phyloP scores from a whole-genome alignment of 106 monocot genomes.

The Dendrobium huoshanense region DNA sequence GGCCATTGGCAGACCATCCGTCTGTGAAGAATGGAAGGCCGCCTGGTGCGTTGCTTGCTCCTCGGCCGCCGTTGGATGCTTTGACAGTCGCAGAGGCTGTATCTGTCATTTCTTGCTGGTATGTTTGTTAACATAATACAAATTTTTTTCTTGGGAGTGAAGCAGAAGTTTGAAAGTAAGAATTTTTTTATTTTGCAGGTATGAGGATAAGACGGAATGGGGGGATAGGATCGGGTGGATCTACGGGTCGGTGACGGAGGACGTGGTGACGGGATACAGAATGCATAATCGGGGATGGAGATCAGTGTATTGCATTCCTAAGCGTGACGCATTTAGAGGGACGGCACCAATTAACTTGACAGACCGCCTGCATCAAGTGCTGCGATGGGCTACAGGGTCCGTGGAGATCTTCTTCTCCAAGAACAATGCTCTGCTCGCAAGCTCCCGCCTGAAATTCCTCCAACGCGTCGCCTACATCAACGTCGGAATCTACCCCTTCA shows the following conservation, averaged over 20 bases:
- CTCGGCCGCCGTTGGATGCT: slow-evolving; percentile 65
- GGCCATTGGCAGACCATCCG: slow-evolving; percentile 83
- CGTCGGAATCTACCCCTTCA: slow-evolving; percentile 94
- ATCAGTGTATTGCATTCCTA: slow-evolving; percentile 76
- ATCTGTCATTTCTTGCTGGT: slow-evolving; percentile 89
- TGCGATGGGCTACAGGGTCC: slow-evolving; percentile 87
- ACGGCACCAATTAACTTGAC: slow-evolving; percentile 91
- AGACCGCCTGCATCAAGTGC: slow-evolving; percentile 79
- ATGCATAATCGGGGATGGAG: slow-evolving; percentile 94
- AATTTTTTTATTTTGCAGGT: slow-evolving; percentile 21
- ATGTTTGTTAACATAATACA: no score
- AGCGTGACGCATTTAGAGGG: slow-evolving; percentile 79
- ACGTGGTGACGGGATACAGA: slow-evolving; percentile 87
- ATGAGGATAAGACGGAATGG: slow-evolving; percentile 93
- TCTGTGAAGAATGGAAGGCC: slow-evolving; percentile 76
- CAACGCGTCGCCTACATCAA: slow-evolving; percentile 87
- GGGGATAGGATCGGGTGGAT: slow-evolving; percentile 78
- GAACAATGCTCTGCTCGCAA: slow-evolving; percentile 69
- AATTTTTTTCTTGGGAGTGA: background rate
- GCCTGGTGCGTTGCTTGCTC: slow-evolving; percentile 58
- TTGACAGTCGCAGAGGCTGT: slow-evolving; percentile 71
- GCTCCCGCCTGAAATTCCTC: slow-evolving; percentile 64
- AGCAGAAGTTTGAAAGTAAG: background rate
- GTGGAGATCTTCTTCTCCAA: slow-evolving; percentile 90
- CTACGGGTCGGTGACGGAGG: slow-evolving; percentile 91